Percentiles rank a stretch among this genome's conserved stretches.
These are phyloP conservation scores for Fomitopsis serialis DNA, from an alignment of 768 basidiomycete genomes.

Conservation along the genomic window DNA sequence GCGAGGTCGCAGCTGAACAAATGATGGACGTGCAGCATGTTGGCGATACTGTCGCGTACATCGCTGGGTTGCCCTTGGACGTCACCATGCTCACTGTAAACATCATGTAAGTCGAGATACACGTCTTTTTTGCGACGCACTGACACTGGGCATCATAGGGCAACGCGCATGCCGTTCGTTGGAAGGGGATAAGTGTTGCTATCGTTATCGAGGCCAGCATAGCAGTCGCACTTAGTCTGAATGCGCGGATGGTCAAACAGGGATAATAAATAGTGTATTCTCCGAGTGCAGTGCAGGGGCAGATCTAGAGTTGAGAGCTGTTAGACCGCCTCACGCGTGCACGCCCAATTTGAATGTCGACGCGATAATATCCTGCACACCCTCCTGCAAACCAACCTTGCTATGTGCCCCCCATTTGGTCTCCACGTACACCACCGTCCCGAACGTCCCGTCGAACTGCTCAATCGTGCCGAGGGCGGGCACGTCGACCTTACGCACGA, in stretches of 20 bases:
- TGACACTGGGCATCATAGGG: constrained; percentile 23
- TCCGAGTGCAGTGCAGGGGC: no score
- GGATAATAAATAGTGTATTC: no score
- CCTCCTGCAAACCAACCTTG: constrained; percentile 53
- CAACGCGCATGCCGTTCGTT: constrained; percentile 40
- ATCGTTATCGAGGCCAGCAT: no score
- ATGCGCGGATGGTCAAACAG: no score
- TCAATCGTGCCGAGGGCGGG: constrained; percentile 47
- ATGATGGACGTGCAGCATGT: constrained; percentile 72
- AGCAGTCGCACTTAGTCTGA: no score
- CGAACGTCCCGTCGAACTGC: constrained; percentile 39
- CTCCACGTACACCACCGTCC: constrained; percentile 51
- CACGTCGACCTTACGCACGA: constrained; percentile 42
- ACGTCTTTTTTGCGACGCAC: not conserved
- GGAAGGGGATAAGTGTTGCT: constrained; percentile 35
- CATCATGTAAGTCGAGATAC: constrained; percentile 53
- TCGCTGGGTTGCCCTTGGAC: constrained; percentile 61
- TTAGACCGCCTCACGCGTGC: not conserved
- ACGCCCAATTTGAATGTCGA: constrained; percentile 16
- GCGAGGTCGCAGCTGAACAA: constrained; percentile 48
- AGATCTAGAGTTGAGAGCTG: no score
- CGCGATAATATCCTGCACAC: constrained; percentile 56
- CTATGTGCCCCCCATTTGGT: constrained; percentile 56
- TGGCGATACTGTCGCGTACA: constrained; percentile 63
- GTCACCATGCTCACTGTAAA: constrained; percentile 68